Conservation (phyloP, 179 eudicot species). For the Sideroxylon spinosum region DNA sequence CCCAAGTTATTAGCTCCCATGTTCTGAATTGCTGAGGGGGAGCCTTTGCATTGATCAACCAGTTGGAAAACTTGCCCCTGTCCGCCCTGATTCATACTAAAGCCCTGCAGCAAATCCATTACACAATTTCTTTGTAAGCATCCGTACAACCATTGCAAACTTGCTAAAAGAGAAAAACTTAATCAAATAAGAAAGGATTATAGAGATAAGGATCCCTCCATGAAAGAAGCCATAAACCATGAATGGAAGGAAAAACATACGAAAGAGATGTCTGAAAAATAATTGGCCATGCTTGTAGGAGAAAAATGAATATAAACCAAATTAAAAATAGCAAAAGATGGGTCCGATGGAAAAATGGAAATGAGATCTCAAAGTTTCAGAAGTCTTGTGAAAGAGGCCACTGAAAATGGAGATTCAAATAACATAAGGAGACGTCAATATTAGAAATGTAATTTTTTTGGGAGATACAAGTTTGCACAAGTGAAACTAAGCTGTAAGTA, state of each 20-base stretch:
- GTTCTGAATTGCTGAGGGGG: constrained; percentile 44
- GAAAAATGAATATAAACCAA: neutral
- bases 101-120: constrained; percentile 38
- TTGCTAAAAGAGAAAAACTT: neutral
- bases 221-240: neutral
- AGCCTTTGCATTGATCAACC: constrained; percentile 52
- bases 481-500: too few relatives aligned
- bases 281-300: neutral
- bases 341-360: neutral
- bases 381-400: neutral
- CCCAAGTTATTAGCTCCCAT: constrained; percentile 41
- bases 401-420: neutral
- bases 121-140: constrained; percentile 4
- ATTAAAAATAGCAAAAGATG: neutral
- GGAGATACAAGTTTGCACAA: neutral
- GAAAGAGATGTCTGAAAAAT: neutral
- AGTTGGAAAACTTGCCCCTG: constrained; percentile 43
- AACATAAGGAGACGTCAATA: neutral
- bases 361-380: neutral
- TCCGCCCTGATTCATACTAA: constrained; percentile 42
- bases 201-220: neutral
- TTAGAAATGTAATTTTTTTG: neutral
- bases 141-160: neutral
- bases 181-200: neutral
- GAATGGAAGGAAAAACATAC: neutral